Conservation (phyloP, 495 filamentous ascomycete species). For the Ascobolus immersus region DNA sequence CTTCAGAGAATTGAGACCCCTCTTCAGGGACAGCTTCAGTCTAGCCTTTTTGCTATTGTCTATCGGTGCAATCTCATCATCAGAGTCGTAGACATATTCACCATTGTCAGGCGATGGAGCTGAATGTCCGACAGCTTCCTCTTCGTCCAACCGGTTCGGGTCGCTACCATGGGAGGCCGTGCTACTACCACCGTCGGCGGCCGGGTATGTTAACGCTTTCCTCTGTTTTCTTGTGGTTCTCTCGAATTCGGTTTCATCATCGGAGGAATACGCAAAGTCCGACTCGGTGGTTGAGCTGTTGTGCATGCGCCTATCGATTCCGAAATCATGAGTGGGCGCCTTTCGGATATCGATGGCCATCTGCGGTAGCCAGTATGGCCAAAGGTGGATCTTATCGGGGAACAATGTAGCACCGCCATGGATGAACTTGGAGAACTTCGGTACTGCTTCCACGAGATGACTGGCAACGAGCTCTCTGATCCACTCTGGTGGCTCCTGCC, state of each 20-base stretch:
- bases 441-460: constrained; percentile 89
- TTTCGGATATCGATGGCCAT: constrained; percentile 98
- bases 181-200: constrained; percentile 10
- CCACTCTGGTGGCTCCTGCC: constrained; percentile 94
- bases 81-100: constrained; percentile 48
- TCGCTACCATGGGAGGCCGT: constrained; percentile 19
- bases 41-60: constrained; percentile 20
- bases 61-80: constrained; percentile 9
- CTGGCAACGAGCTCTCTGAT: constrained; percentile 73
- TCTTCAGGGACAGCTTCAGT: constrained; percentile 27
- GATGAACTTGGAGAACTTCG: constrained; percentile 99
- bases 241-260: constrained; percentile 23
- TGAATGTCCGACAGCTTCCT: constrained; percentile 54
- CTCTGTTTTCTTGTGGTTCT: constrained; percentile 3
- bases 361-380: constrained; percentile 94
- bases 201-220: constrained; percentile 10
- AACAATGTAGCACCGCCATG: constrained; percentile 76
- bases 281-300: constrained; percentile 51
- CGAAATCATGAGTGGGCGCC: constrained; percentile 57
- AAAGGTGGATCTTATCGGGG: constrained; percentile 61
- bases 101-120: constrained; percentile 35
- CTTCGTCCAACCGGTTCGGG: constrained; percentile 38
- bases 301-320: constrained; percentile 54
- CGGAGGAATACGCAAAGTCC: constrained; percentile 38
- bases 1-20: constrained; percentile 6